Evolutionary conservation across 352 stramenopile species (phyloP).

Genomic region (Pythium grandisporangium): DNA sequence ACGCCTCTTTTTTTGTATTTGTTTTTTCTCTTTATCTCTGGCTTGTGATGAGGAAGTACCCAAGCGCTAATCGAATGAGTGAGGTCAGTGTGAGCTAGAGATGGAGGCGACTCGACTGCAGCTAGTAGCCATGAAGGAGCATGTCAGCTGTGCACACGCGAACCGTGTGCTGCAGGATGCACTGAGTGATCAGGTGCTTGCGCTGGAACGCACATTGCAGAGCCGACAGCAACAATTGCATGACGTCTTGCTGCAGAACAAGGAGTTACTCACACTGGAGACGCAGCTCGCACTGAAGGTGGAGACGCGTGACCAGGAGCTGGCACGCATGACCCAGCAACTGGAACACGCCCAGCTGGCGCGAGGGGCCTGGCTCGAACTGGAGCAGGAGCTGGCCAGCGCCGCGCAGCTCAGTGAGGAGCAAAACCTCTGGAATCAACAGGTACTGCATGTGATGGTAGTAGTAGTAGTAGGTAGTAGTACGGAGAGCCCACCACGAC

Average conservation of each 20-base stretch:
- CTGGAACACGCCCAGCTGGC: slow-evolving; percentile 5
- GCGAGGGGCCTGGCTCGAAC: too few relatives aligned
- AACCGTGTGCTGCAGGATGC: slow-evolving; percentile 13
- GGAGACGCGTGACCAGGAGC: neutral
- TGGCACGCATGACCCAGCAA: neutral
- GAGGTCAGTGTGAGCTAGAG: too few relatives aligned
- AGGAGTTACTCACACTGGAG: slow-evolving; percentile 19
- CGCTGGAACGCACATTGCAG: slow-evolving; percentile 16
- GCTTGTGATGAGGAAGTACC: too few relatives aligned
- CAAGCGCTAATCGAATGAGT: slow-evolving; percentile 5
- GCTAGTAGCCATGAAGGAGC: slow-evolving; percentile 6
- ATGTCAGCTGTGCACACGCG: slow-evolving; percentile 8
- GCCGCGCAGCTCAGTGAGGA: slow-evolving; percentile 11
- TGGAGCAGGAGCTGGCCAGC: slow-evolving; percentile 14
- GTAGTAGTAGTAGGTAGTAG: too few relatives aligned
- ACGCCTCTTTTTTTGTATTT: too few relatives aligned
- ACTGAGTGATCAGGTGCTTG: slow-evolving; percentile 26
- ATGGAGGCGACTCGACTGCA: slow-evolving; percentile 13
- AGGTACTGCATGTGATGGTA: too few relatives aligned
- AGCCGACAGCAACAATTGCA: slow-evolving; percentile 22
- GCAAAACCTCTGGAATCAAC: slow-evolving; percentile 17
- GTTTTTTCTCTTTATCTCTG: too few relatives aligned
- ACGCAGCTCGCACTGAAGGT: slow-evolving; percentile 12
- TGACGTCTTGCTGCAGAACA: slow-evolving; percentile 21
- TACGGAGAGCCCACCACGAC: too few relatives aligned